Evolutionary conservation across 805 yeast genomes (phyloP), one percentile per base, ranked within the genome.

Genomic region (Metschnikowia lachancei): DNA sequence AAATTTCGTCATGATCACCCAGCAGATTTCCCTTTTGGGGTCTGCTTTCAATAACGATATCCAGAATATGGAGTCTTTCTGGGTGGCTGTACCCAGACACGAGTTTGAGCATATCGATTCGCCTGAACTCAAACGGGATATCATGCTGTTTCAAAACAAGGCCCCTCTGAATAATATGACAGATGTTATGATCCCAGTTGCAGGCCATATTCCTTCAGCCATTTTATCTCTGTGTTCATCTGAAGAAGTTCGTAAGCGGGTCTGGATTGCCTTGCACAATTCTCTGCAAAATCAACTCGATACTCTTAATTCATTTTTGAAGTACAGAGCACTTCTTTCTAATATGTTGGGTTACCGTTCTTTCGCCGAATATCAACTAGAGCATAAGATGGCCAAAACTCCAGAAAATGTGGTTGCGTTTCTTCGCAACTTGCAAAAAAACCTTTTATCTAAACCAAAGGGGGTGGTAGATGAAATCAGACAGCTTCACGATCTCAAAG

Each of bases 361-460:
- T 30, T 94, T 72, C 65, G 81, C 92, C 0, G 83, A 85, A 33
- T 91, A 94, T 60, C 95, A 88, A 60, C 68, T 94, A 29, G 81
- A 80, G 50, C 95, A 89, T 51, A 94, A 94, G 63, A 87, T 94
- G 96, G 96, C 96, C 8, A 82, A 82, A 51, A 75, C 67, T 9
- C 95, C 97, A 0, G 80, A 79, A 32, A 82, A 87, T 57, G 99
- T 91, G 2, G 63, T 72, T 50, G 72, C 82, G 9, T 90, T 94
- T 54, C 66, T 94, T 43, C 65, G 71, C 2, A 81, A 82, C 34
- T 64, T 91, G 43, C 78, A 85, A 10, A 62, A 64, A 2, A 52
- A 76, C 75, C 44, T 74, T 60, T 47, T 80, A 75, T 18, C 47
- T 14, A 40, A 43, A 26, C 50, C 54, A 0, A 54, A 57, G 0